A percentile compares a stretch with the other conserved stretches of the same genome.
Conservation (phyloP, 2,329 filamentous ascomycete genomes). For the Hypoxylon sp. region DNA sequence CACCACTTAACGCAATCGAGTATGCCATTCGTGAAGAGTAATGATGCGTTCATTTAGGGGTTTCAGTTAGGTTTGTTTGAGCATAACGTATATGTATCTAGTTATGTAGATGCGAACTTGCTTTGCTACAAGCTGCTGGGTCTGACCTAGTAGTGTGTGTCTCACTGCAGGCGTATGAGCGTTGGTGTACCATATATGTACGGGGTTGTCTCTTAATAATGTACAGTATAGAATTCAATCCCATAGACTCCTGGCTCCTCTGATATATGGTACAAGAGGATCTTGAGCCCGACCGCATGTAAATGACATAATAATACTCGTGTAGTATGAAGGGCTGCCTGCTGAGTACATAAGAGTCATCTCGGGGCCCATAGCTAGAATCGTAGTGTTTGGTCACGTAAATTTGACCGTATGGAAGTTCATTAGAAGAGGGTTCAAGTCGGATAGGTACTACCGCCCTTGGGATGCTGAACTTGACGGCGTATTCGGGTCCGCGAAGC, state of each 20-base stretch:
- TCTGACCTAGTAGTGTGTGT: background rate
- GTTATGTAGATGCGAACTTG: constrained; percentile 1
- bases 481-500: constrained; percentile 68
- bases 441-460: constrained; percentile 53
- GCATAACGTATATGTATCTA: background rate
- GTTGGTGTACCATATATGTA: constrained; percentile 1
- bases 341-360: background rate
- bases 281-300: constrained; percentile 19
- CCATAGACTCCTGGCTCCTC: background rate
- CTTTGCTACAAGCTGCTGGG: background rate
- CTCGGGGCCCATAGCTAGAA: constrained; percentile 41
- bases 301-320: background rate
- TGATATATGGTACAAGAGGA: constrained; percentile 3
- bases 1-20: background rate
- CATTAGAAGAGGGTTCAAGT: background rate
- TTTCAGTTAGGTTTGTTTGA: background rate
- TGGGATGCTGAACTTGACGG: constrained; percentile 45
- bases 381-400: background rate
- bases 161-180: background rate
- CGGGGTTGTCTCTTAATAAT: constrained; percentile 8
- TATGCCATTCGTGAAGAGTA: background rate
- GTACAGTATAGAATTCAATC: constrained; percentile 19
- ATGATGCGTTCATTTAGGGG: background rate
- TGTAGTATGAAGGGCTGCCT: background rate
- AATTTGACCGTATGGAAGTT: background rate